Percentiles rank a stretch among this genome's conserved stretches.
These are phyloP conservation scores for Raphanus sativus DNA, from an alignment of 345 rosid species.

Conservation along the genomic window DNA sequence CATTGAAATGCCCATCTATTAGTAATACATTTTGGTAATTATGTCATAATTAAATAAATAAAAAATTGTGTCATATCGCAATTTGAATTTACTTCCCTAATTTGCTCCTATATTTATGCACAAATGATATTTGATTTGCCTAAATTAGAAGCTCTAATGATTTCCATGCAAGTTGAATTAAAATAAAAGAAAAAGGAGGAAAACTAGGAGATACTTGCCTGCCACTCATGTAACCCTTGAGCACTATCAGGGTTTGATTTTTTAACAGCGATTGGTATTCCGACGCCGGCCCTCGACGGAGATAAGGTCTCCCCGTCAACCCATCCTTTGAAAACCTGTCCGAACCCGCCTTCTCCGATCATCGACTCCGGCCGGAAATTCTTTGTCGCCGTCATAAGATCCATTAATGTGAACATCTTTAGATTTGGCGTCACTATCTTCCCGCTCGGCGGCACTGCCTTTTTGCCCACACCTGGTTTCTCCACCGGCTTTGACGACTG, in stretches of 20 bases:
- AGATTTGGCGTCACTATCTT: conserved; percentile 45
- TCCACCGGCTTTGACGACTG: conserved; percentile 13
- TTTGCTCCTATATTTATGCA: not conserved
- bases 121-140: not conserved
- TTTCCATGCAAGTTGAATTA: not conserved
- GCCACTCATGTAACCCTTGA: conserved; percentile 83
- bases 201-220: conserved; percentile 41
- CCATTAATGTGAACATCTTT: conserved; percentile 55
- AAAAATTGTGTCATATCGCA: not conserved
- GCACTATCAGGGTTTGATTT: conserved; percentile 70
- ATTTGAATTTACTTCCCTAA: not conserved
- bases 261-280: conserved; percentile 84
- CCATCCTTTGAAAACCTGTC: conserved; percentile 89
- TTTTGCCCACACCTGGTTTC: not conserved
- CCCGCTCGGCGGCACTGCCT: conserved; percentile 34
- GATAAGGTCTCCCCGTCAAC: conserved; percentile 55
- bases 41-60: not conserved
- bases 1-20: not conserved
- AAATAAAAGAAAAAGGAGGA: not conserved
- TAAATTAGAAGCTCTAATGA: conserved; percentile 4
- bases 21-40: not conserved
- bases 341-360: conserved; percentile 92
- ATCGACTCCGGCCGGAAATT: conserved; percentile 71
- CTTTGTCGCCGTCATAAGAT: conserved; percentile 64
- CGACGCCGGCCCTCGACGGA: conserved; percentile 61